Evolutionary conservation across 352 stramenopile species (phyloP).

Genomic region (Aphanomyces invadans): DNA sequence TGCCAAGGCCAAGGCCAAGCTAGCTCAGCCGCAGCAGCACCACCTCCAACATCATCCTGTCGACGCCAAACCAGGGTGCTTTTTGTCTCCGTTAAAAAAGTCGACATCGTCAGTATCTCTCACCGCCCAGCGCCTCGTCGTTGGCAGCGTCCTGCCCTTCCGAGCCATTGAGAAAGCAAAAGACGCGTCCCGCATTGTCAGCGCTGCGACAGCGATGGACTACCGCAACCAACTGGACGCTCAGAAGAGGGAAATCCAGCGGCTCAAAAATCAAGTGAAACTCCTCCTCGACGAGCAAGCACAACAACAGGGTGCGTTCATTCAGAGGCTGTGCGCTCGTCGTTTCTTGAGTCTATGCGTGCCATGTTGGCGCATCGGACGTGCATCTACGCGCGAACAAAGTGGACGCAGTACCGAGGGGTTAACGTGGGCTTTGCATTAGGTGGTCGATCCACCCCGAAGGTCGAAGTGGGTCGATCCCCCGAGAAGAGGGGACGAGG

Average conservation of each 20-base stretch:
- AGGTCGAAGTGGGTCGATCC: too few species aligned
- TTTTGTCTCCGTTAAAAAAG: slow-evolving; percentile 33
- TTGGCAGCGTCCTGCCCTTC: slow-evolving; percentile 39
- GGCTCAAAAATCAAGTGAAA: slow-evolving; percentile 56
- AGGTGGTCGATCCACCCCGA: background rate
- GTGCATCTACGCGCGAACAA: too few species aligned
- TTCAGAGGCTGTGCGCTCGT: too few species aligned
- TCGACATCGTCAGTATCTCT: background rate
- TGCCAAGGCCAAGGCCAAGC: slow-evolving; percentile 24
- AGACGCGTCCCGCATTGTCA: slow-evolving; percentile 17
- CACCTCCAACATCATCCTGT: background rate
- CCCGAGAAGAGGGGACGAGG: background rate
- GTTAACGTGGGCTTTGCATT: too few species aligned
- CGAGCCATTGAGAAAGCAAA: slow-evolving; percentile 31
- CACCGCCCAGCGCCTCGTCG: slow-evolving; percentile 26
- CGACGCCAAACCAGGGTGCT: background rate
- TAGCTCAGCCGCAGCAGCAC: background rate
- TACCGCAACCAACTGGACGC: slow-evolving; percentile 39
- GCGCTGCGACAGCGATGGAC: slow-evolving; percentile 30
- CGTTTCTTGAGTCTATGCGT: too few species aligned
- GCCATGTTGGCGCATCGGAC: too few species aligned
- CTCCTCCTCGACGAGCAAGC: slow-evolving; percentile 41
- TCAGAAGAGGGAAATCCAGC: slow-evolving; percentile 65
- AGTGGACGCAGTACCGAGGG: too few species aligned
- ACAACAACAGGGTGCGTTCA: slow-evolving; percentile 5